phyloP scores from a whole-genome alignment of 805 yeast species.

The Candida arabinofermentans region DNA sequence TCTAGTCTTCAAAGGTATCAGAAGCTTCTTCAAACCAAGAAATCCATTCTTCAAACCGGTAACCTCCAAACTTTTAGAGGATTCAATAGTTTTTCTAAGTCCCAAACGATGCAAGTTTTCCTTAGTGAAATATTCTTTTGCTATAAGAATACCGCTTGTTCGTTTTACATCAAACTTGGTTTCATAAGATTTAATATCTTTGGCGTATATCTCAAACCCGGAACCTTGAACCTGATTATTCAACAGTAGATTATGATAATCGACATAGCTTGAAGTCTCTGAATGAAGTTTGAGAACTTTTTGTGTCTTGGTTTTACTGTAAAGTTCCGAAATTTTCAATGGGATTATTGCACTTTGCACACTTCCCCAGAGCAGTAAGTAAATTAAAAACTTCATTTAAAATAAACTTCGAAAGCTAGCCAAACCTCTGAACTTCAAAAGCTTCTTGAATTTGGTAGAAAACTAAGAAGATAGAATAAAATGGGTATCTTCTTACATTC shows the following conservation, averaged over 20 bases:
- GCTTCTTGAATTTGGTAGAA: no score
- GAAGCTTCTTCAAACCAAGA: conserved; percentile 11
- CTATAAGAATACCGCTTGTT: conserved; percentile 23
- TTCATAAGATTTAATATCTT: conserved; percentile 11
- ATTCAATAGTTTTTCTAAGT: conserved; percentile 11
- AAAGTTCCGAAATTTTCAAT: background rate
- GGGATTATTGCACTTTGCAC: background rate
- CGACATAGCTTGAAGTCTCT: background rate
- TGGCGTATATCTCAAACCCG: conserved; percentile 6
- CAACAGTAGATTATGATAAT: conserved; percentile 6
- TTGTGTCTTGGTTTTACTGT: background rate
- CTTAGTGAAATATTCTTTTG: conserved; percentile 10
- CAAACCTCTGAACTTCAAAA: no score
- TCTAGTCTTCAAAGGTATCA: conserved; percentile 33
- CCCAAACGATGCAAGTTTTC: conserved; percentile 13
- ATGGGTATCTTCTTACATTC: no score
- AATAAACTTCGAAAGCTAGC: no score
- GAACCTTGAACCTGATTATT: conserved; percentile 6
- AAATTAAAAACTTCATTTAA: background rate
- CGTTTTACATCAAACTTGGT: conserved; percentile 12
- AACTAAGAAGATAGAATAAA: no score
- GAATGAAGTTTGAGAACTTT: conserved; percentile 3
- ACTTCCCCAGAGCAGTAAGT: background rate
- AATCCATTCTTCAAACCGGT: conserved; percentile 9
- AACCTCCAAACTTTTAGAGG: conserved; percentile 10